Base-by-base conservation (phyloP, 306 rosid genomes). In the Prunus mira region DNA sequence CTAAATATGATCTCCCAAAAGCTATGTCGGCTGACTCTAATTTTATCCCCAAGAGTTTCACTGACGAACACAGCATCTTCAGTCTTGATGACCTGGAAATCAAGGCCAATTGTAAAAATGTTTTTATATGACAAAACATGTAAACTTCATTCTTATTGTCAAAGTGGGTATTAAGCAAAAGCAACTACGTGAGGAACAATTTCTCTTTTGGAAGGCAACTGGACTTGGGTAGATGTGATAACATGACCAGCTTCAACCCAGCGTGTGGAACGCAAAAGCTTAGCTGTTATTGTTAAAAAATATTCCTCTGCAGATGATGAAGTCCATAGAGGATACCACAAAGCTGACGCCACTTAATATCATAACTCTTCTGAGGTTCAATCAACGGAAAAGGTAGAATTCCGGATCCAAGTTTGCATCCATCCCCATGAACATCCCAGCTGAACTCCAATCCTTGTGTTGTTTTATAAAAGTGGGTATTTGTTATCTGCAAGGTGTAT, bases 241-340 rank as follows among this genome's bases (percentile, higher is more conserved):
- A 83, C 76, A 76, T 95, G 98, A 75, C 97, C 97, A 63, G 96
- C 95, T 78, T 87, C 89, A 73, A 84, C 97, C 97, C 97, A 92
- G 70, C 82, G 82, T 3, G 91, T 89, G 18, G 97, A 76, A 68
- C 58, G 63, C 89, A 87, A 83, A 75, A 92, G 96, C 86, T 90
- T 92, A 49, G 84, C 86, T 14, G 83, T 82, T 63, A 92, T 82
- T 10, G 82, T 85, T 54, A 92, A 69, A 69, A 92, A 92, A 52
- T 86, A 47, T 76, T 94, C 98, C 68, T 83, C 89, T 27, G 87
- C 83, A 43, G 55, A 47, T 41, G 96, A 89, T 63, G 93, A 84
- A 80, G 70, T 64, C 95, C 92, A 90, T 20, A 88, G 62, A 75
- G 86, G 68, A 84, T 84, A 78, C 97, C 97, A 95, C 11, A 93